phyloP scores from a whole-genome alignment of 108 stramenopile genomes.

The Nitzschia sp. region DNA sequence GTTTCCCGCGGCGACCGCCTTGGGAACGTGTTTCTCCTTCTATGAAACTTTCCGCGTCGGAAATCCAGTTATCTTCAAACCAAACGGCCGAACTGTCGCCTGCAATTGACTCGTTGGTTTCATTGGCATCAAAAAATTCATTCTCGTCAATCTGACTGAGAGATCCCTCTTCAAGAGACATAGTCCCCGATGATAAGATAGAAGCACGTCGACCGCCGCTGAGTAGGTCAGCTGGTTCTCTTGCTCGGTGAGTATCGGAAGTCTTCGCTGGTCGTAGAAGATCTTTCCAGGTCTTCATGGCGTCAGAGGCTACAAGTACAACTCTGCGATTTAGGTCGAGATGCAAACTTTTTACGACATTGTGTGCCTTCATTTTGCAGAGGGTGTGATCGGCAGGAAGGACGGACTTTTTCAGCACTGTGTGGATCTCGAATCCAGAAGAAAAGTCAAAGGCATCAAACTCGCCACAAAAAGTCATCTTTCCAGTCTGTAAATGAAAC shows the following conservation, averaged over 20 bases:
- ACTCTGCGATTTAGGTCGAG: constrained; percentile 26
- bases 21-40: constrained; percentile 31
- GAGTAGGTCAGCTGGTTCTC: too few relatives aligned
- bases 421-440: constrained; percentile 28
- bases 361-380: constrained; percentile 36
- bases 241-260: background rate
- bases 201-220: background rate
- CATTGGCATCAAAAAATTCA: constrained; percentile 71
- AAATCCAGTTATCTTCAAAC: constrained; percentile 54
- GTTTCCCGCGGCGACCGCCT: constrained; percentile 10
- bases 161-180: background rate
- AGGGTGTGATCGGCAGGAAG: constrained; percentile 65
- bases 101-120: constrained; percentile 33
- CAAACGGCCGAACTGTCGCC: constrained; percentile 38
- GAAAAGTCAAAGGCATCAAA: constrained; percentile 20
- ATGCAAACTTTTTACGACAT: constrained; percentile 10
- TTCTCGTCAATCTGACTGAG: constrained; percentile 40
- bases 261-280: constrained; percentile 4
- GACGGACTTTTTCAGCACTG: constrained; percentile 53
- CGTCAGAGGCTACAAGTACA: constrained; percentile 5
- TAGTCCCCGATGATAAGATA: background rate
- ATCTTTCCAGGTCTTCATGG: constrained; percentile 22
- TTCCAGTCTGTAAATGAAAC: constrained; percentile 29
- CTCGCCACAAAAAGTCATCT: constrained; percentile 21
- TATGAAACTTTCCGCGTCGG: constrained; percentile 48